A percentile compares a stretch with the other conserved stretches of the same genome.
phyloP scores from a whole-genome alignment of 129 eudicot species.

The Oenanthe sinensis region DNA sequence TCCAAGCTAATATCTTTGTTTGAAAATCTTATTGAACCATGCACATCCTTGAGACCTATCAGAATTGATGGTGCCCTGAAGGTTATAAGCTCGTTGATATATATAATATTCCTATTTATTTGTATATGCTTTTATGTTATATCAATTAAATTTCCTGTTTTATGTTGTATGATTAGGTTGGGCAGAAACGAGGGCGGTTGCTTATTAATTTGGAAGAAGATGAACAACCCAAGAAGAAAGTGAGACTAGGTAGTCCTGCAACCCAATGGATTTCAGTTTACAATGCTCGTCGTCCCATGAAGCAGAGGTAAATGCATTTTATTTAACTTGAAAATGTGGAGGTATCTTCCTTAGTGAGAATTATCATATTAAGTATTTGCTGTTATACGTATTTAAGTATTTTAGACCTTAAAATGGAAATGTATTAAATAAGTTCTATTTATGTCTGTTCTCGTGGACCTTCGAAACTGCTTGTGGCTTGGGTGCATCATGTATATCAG shows the following conservation, averaged over 20 bases:
- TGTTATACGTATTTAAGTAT: too few species aligned
- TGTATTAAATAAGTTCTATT: background rate
- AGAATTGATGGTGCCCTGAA: constrained; percentile 96
- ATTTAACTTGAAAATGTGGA: background rate
- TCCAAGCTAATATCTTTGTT: constrained; percentile 81
- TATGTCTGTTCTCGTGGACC: background rate
- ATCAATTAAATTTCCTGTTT: constrained; percentile 6
- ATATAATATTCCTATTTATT: background rate
- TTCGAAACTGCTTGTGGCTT: background rate
- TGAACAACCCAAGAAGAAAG: constrained; percentile 96
- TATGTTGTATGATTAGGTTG: constrained; percentile 48
- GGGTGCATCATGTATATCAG: background rate
- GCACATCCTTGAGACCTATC: constrained; percentile 78
- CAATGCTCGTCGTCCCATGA: constrained; percentile 97
- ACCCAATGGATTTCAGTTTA: constrained; percentile 98
- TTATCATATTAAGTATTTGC: background rate
- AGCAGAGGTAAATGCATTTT: constrained; percentile 55
- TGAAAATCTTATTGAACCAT: constrained; percentile 87
- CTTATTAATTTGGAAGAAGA: constrained; percentile 93
- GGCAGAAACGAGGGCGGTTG: constrained; percentile 90
- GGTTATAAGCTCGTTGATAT: constrained; percentile 28
- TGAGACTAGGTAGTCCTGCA: constrained; percentile 94
- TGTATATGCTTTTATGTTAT: background rate
- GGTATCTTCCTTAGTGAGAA: background rate
- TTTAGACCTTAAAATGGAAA: constrained; percentile 2